Conservation (phyloP, 1,284 basidiomycete species). For the Sanguinoderma infundibulare region DNA sequence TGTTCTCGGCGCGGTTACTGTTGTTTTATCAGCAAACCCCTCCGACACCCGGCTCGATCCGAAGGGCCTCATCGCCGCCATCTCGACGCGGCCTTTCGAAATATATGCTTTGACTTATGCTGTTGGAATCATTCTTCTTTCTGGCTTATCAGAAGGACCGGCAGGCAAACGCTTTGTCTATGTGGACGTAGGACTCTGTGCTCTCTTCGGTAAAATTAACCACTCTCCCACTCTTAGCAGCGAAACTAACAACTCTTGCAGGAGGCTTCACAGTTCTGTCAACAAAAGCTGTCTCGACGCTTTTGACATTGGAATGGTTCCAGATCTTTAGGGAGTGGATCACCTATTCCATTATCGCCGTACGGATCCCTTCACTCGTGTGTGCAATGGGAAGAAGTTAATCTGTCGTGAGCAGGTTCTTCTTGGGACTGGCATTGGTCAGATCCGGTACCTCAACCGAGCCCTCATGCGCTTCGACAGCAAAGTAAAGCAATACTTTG, state of each 20-base stretch:
- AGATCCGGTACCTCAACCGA: conserved; percentile 91
- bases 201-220: conserved; percentile 70
- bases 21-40: conserved; percentile 84
- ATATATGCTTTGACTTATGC: conserved; percentile 73
- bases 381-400: background rate
- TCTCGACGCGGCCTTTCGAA: conserved; percentile 74
- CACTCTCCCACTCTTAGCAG: background rate
- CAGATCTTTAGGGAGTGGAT: conserved; percentile 79
- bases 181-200: conserved; percentile 89
- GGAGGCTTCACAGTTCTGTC: conserved; percentile 95
- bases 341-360: conserved; percentile 75
- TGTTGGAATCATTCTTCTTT: conserved; percentile 58
- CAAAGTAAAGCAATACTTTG: conserved; percentile 53
- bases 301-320: conserved; percentile 79
- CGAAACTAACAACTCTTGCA: conserved; percentile 31
- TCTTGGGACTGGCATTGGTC: conserved; percentile 80
- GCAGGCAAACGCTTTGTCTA: conserved; percentile 75
- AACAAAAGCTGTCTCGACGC: conserved; percentile 90
- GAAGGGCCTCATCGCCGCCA: conserved; percentile 69
- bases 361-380: conserved; percentile 36
- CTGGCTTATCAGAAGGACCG: conserved; percentile 60
- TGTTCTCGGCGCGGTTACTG: conserved; percentile 85
- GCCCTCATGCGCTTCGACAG: conserved; percentile 90
- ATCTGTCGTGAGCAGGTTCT: conserved; percentile 59
- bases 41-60: conserved; percentile 75